Percentiles rank a stretch among this genome's conserved stretches.
These are phyloP conservation scores for Albugo laibachii DNA, from an alignment of 352 stramenopile species.

Conservation along the genomic window DNA sequence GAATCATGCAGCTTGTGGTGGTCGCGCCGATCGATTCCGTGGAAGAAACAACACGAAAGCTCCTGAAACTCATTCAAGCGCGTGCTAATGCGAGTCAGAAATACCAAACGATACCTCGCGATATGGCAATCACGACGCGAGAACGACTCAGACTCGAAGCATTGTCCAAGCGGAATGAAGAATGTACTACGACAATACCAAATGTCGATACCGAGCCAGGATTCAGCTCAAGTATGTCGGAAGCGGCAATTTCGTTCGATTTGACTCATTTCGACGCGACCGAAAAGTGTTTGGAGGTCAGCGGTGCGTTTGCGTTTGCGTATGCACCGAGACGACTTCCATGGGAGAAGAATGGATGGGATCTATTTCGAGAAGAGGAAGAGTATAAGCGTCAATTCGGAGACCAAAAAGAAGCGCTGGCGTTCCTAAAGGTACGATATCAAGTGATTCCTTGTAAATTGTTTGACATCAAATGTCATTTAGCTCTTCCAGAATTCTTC, in stretches of 20 bases:
- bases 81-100: constrained; percentile 29
- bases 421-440: constrained; percentile 40
- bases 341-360: constrained; percentile 45
- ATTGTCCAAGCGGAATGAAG: neutral
- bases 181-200: too few species aligned
- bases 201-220: neutral
- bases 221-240: too few species aligned
- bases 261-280: too few species aligned
- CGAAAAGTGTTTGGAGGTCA: constrained; percentile 17
- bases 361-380: constrained; percentile 44
- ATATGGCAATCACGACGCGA: neutral
- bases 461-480: neutral
- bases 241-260: neutral
- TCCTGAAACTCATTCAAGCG: constrained; percentile 21
- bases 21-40: constrained; percentile 22
- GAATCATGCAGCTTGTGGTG: constrained; percentile 44
- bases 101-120: constrained; percentile 15
- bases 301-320: constrained; percentile 45
- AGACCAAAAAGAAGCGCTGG: constrained; percentile 25
- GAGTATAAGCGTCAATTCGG: constrained; percentile 67
- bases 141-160: constrained; percentile 4
- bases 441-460: neutral
- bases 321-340: constrained; percentile 22
- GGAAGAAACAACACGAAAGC: constrained; percentile 24
- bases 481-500: constrained; percentile 64